phyloP scores from a whole-genome alignment of 1,139 yeast genomes.

The Chernovozyma sophiae-reginae region DNA sequence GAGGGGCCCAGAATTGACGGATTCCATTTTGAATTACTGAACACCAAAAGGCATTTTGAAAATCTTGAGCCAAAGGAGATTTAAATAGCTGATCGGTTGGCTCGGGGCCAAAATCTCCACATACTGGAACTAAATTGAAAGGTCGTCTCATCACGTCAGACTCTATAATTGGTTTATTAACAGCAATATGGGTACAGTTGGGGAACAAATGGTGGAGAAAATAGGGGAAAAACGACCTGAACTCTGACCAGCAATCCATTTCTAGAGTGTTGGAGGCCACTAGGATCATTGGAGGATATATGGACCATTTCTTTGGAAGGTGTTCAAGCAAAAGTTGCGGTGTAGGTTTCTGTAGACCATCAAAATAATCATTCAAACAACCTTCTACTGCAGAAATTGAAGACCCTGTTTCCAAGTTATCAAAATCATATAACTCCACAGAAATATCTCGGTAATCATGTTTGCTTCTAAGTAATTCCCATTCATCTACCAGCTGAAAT shows the following conservation, averaged over 20 bases:
- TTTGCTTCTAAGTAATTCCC: neutral
- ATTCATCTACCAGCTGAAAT: neutral
- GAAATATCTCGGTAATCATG: neutral
- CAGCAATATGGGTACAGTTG: constrained; percentile 58
- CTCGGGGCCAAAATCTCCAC: constrained; percentile 63
- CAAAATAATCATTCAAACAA: neutral
- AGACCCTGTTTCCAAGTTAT: neutral
- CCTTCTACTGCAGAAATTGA: neutral
- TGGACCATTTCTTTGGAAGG: constrained; percentile 52
- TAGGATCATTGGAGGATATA: constrained; percentile 67
- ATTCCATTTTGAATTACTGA: constrained; percentile 68
- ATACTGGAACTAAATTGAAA: constrained; percentile 49
- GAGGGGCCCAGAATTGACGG: constrained; percentile 79
- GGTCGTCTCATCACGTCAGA: constrained; percentile 61
- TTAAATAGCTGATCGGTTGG: constrained; percentile 21
- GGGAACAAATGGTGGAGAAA: constrained; percentile 16
- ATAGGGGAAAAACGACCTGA: constrained; percentile 19
- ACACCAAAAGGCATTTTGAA: constrained; percentile 67
- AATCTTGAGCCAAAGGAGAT: constrained; percentile 41
- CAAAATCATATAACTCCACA: neutral
- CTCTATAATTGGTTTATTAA: constrained; percentile 64
- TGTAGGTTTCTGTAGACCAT: neutral
- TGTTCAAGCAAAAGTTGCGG: neutral
- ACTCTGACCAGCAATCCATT: constrained; percentile 9
- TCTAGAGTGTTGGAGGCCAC: constrained; percentile 45